phyloP scores from a whole-genome alignment of 1,284 basidiomycete species.

The Marasmius fiardii region DNA sequence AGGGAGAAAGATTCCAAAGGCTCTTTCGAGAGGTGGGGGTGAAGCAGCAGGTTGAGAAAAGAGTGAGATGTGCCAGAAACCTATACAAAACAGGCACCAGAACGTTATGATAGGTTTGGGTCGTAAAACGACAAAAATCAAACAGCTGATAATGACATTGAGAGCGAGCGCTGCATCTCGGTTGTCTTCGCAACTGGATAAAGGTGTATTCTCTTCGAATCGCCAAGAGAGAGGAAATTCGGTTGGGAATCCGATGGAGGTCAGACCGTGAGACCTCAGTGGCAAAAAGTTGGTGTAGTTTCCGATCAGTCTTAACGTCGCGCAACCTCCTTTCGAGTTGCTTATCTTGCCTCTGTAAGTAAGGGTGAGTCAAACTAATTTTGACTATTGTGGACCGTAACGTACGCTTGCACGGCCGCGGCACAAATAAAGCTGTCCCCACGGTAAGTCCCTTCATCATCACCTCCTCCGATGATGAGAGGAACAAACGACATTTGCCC shows the following conservation, averaged over 20 bases:
- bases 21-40: conserved; percentile 66
- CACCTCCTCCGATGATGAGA: conserved; percentile 82
- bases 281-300: conserved; percentile 71
- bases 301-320: conserved; percentile 63
- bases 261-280: conserved; percentile 58
- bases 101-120: conserved; percentile 70
- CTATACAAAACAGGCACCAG: conserved; percentile 81
- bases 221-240: conserved; percentile 62
- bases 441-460: conserved; percentile 66
- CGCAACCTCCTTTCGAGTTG: conserved; percentile 73
- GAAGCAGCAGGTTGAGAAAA: conserved; percentile 74
- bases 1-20: conserved; percentile 78
- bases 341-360: conserved; percentile 60
- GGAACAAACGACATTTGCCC: conserved; percentile 65
- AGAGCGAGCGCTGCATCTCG: conserved; percentile 67
- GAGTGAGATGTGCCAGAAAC: conserved; percentile 84
- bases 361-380: conserved; percentile 2
- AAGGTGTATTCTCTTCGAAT: conserved; percentile 34
- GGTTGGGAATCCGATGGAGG: conserved; percentile 71
- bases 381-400: conserved; percentile 15
- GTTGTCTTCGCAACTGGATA: conserved; percentile 69
- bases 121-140: conserved; percentile 72
- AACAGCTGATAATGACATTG: conserved; percentile 63
- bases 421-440: conserved; percentile 86
- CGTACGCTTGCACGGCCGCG: conserved; percentile 80